These are phyloP conservation scores for Suillus sp. DNA, from an alignment of 768 basidiomycete genomes.

Conservation along the genomic window DNA sequence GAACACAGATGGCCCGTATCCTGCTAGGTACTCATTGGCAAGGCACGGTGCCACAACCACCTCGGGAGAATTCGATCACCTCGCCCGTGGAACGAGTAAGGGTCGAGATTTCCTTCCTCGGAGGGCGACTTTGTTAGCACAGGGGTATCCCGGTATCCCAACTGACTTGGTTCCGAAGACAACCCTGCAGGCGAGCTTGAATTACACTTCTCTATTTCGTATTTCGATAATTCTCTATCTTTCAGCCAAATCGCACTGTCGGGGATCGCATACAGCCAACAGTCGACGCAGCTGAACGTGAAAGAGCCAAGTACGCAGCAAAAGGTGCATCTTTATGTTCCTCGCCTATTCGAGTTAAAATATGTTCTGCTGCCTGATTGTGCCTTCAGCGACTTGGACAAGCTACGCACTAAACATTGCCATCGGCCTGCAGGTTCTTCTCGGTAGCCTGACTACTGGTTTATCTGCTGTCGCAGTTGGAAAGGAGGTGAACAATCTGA, in stretches of 20 bases:
- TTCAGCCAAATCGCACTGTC: slow-evolving; percentile 28
- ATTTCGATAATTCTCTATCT: not conserved
- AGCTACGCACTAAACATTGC: slow-evolving; percentile 25
- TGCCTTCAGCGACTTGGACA: slow-evolving; percentile 17
- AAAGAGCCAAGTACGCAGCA: slow-evolving; percentile 44
- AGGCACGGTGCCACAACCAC: not conserved
- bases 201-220: not conserved
- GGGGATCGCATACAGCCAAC: slow-evolving; percentile 55
- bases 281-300: slow-evolving; percentile 42
- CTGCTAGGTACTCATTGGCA: not conserved
- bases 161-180: not conserved
- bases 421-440: slow-evolving; percentile 29
- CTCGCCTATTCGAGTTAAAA: not conserved
- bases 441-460: slow-evolving; percentile 32
- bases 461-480: slow-evolving; percentile 27
- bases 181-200: not conserved
- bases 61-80: not conserved
- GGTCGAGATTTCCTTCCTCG: not conserved
- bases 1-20: not conserved
- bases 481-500: slow-evolving; percentile 16
- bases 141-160: not conserved
- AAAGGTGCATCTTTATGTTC: slow-evolving; percentile 35
- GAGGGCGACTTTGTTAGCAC: slow-evolving; percentile 1
- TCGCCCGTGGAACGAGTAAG: not conserved
- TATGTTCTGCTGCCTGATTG: not conserved